Evolutionary conservation across 1,284 basidiomycete genomes (phyloP), one percentile per base, ranked within the genome.

Genomic region (Papiliotrema fonsecae): DNA sequence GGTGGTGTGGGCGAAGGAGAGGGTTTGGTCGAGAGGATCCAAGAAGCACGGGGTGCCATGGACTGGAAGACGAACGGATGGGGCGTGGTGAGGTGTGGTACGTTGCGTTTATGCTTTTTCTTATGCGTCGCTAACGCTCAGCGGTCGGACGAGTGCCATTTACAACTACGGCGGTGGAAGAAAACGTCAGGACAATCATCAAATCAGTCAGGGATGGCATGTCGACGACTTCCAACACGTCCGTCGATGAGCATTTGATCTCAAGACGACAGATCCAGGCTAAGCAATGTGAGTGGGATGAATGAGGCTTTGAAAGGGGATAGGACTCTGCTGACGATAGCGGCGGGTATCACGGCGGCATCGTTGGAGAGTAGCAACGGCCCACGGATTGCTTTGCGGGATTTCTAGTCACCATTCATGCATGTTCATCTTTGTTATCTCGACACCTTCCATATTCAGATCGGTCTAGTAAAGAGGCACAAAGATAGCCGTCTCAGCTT

Each of bases 51-150:
- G 47, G 88, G 88, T 11, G 85, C 84, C 11, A 83, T 86, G 49
- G 91, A 97, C 69, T 98, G 93, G 92, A 87, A 84, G 70, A 88
- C 89, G 11, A 91, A 97, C 75, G 86, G 87, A 67, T 75, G 80
- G 27, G 93, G 93, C 14, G 85, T 85, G 24, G 89, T 97, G 22
- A 26, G 30, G 26, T 11, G 16, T 42, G 11, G 25, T 42, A 34
- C 36, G 44, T 30, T 3, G 32, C n/a, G 13, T n/a, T 10, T 16
- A 19, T 6, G 37, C 14, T 22, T 37, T 18, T 7, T 13, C 11
- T 18, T 9, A 9, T 37, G 19, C 19, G 9, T 19, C 10, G 44
- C 45, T 44, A 37, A 55, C 41, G 14, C 7, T 14, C 32, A 51
- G 50, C 45, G 21, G 45, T 51, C 19, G 50, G 45, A 18, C 38